These are phyloP conservation scores for Escallonia herrerae DNA, from an alignment of 129 eudicot species.

Conservation along the genomic window DNA sequence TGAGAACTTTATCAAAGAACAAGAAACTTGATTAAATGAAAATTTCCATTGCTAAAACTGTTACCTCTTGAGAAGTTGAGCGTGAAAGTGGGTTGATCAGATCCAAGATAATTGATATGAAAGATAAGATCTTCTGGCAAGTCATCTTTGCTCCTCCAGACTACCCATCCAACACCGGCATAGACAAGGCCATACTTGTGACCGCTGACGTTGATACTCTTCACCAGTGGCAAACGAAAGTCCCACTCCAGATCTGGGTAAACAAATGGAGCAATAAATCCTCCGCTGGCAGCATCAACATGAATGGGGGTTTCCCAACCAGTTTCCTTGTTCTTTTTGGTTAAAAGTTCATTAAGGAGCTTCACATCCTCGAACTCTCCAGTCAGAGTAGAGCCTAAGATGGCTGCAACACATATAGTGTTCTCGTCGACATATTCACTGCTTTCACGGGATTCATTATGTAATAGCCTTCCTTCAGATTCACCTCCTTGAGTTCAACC, in stretches of 20 bases:
- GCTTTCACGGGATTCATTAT: conserved; percentile 66
- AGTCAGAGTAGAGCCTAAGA: conserved; percentile 59
- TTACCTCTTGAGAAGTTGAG: conserved; percentile 72
- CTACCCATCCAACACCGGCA: conserved; percentile 67
- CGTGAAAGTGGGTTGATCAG: conserved; percentile 76
- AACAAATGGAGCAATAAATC: conserved; percentile 65
- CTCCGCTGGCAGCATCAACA: conserved; percentile 86
- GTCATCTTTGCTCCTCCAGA: conserved; percentile 67
- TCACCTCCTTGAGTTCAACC: conserved; percentile 62
- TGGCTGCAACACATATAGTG: conserved; percentile 68
- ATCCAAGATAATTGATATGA: conserved; percentile 63
- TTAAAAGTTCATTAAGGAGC: conserved; percentile 47
- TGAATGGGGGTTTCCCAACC: conserved; percentile 74
- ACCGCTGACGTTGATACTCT: conserved; percentile 74
- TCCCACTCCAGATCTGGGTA: conserved; percentile 72
- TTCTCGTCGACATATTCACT: conserved; percentile 68
- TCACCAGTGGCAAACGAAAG: conserved; percentile 62
- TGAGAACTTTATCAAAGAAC: background rate
- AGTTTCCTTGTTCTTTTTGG: conserved; percentile 46
- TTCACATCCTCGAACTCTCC: conserved; percentile 80
- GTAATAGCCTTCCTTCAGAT: conserved; percentile 50
- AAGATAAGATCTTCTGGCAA: conserved; percentile 65
- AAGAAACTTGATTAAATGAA: background rate
- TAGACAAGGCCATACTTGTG: conserved; percentile 82
- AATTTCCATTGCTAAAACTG: background rate